Percentiles rank a stretch among this genome's conserved stretches.
phyloP scores from a whole-genome alignment of 345 rosid genomes.

The Acer yangbiense region DNA sequence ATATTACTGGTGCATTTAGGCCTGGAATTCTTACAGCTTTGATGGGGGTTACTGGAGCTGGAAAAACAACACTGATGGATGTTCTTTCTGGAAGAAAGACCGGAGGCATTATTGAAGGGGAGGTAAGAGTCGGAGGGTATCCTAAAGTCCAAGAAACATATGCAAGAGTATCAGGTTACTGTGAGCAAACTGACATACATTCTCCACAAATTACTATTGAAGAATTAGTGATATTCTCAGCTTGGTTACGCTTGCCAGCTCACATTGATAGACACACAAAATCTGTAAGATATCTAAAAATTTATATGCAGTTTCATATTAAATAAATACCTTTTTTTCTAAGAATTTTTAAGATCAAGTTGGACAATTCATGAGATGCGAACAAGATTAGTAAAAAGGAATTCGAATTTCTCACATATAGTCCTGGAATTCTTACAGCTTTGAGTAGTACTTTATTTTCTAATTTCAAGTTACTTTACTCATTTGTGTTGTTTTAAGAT shows the following conservation, averaged over 20 bases:
- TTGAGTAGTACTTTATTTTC: too few species aligned
- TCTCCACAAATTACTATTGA: constrained; percentile 45
- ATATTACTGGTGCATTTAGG: constrained; percentile 44
- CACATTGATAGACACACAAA: constrained; percentile 30
- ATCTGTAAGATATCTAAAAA: constrained; percentile 35
- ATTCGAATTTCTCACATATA: too few species aligned
- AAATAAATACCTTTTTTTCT: too few species aligned
- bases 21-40: constrained; percentile 51
- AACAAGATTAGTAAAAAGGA: too few species aligned
- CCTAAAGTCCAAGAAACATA: constrained; percentile 47
- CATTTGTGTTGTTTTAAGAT: too few species aligned
- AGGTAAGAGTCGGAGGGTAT: constrained; percentile 43
- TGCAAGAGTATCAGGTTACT: constrained; percentile 50
- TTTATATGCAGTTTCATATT: too few species aligned
- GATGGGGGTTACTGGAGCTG: constrained; percentile 53
- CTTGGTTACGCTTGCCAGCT: constrained; percentile 42
- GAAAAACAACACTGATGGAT: constrained; percentile 54
- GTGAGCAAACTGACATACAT: constrained; percentile 49
- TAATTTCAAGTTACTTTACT: too few species aligned
- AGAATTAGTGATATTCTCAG: constrained; percentile 46
- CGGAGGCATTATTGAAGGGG: constrained; percentile 40
- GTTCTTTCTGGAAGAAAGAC: constrained; percentile 63
- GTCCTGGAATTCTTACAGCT: too few species aligned
- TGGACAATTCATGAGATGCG: too few species aligned
- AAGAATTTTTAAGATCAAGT: too few species aligned